Base-by-base conservation (phyloP, 2,329 filamentous ascomycete genomes). In the Fusarium aywerte region DNA sequence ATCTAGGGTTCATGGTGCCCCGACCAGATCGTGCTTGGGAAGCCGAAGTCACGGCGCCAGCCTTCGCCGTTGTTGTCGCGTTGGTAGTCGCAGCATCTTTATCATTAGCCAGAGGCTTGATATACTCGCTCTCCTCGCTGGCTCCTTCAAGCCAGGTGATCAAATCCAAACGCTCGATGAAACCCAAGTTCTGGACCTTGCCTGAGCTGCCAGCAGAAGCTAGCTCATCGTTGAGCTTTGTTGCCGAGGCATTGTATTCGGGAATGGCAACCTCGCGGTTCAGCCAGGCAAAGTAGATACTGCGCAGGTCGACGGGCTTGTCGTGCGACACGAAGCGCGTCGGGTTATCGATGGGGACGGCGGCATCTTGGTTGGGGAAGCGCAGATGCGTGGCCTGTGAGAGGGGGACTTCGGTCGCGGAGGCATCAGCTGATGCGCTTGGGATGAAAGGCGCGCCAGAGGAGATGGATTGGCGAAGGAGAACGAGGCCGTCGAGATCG, bases 221-320 rank as follows among this genome's bases (percentile, higher is more conserved):
- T 31, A 97, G 83, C 74, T 93, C 89, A 49, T 92, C 89, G 76
- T 97, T 97, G 57, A 98, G 84, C 70, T 89, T 85, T 73, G 91
- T 89, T 15, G 92, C 92, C 0, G 91, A 90, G 25, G 91, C 88
- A 79, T 97, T 96, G 84, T 98, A 98, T 73, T 97, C 93, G 12
- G 92, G 91, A 69, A 97, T 93, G 54, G 91, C 89, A 55, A 91
- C 89, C 81, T 98, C 95, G 78, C 93, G 93, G 80, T 97, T 96
- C 74, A 92, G 85, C 93, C 93, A 99, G 56, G 93, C 93, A 76
- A 98, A 97, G 83, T 95, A 97, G 80, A 97, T 95, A 77, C 91
- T 96, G 76, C 96, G 93, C 71, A 99, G 84, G 76, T 97, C 92
- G 73, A 97, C 89, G 6, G 90, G 85, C 56, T 87, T 84, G 72